A percentile compares a stretch with the other conserved stretches of the same genome.
Evolutionary conservation across 208 protist genomes (phyloP).

Genomic region (Trypanosoma brucei): DNA sequence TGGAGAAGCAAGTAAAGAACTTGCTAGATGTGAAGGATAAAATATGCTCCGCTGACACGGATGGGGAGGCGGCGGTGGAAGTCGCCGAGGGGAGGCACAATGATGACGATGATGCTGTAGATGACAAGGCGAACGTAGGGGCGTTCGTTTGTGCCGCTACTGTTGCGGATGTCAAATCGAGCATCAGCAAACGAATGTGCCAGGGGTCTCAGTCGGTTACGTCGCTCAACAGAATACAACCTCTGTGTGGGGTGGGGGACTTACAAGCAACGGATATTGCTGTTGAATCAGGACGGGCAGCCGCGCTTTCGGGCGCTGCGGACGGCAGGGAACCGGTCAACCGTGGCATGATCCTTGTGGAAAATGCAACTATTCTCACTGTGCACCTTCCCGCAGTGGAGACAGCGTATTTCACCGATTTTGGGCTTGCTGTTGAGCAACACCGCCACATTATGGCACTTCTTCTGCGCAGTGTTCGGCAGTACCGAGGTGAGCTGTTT

Average conservation of each 20-base stretch:
- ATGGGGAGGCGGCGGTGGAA: neutral
- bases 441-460: constrained; percentile 76
- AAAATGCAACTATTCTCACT: constrained; percentile 59
- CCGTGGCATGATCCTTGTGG: constrained; percentile 48
- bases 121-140: constrained; percentile 9
- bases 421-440: constrained; percentile 45
- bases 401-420: constrained; percentile 65
- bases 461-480: constrained; percentile 62
- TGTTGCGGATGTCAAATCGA: neutral
- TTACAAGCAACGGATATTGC: neutral
- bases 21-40: constrained; percentile 26
- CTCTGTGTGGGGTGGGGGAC: neutral
- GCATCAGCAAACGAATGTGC: neutral
- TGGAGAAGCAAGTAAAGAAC: constrained; percentile 55
- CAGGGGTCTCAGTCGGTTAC: neutral
- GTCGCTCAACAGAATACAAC: neutral
- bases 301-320: neutral
- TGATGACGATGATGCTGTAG: constrained; percentile 13
- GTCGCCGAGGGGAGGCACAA: constrained; percentile 30
- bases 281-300: neutral
- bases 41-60: constrained; percentile 11
- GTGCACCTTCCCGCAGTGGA: constrained; percentile 59
- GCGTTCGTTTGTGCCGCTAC: constrained; percentile 23
- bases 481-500: constrained; percentile 67
- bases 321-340: constrained; percentile 4